Evolutionary conservation across 345 rosid species (phyloP), one percentile per base, ranked within the genome.

Genomic region (Fremontodendron californicum): DNA sequence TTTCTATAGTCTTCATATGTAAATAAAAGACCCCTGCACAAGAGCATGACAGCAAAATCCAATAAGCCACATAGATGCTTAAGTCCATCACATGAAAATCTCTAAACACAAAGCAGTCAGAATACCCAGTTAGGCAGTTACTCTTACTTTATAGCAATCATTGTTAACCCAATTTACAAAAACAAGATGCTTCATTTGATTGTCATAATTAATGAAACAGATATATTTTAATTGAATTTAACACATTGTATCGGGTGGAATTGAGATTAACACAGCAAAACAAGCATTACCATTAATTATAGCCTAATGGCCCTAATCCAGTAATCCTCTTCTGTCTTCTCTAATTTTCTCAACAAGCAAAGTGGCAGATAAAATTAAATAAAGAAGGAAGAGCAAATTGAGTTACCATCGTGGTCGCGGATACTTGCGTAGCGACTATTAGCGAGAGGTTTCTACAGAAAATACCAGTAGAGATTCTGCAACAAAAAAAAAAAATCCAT

Each of bases 381-480:
- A 51, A 68, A 73, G 37, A 55, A 69, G 7, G 3, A 23, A 21
- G 31, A 35, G 29, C 23, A 1, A 52, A 52, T 61, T 33, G 9
- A 70, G 43, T 31, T 83, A 96, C 98, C 96, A 29, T 96, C 91
- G 37, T 94, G 92, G 51, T 96, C 99, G 3, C 97, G 91, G 72
- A 96, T 92, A 16, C 98, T 94, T 73, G 98, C 96, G 31, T 96
- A 96, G 25, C 99, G 91, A 77, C 98, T 96, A 74, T 94, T 96
- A 29, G 98, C 97, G 9, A 94, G 97, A 76, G 99, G 78, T 96
- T 96, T 83, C 98, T 88, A 69, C 99, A 96, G 84, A 96, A 96
- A 63, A 78, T 93, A 5, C 97, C 97, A 2, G 99, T 90, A 18
- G 86, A 83, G 78, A 96, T 91, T 82, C 99, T 96, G 86, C 85